Evolutionary conservation across 1,284 basidiomycete species (phyloP).

Genomic region (Moniliophthora roreri): DNA sequence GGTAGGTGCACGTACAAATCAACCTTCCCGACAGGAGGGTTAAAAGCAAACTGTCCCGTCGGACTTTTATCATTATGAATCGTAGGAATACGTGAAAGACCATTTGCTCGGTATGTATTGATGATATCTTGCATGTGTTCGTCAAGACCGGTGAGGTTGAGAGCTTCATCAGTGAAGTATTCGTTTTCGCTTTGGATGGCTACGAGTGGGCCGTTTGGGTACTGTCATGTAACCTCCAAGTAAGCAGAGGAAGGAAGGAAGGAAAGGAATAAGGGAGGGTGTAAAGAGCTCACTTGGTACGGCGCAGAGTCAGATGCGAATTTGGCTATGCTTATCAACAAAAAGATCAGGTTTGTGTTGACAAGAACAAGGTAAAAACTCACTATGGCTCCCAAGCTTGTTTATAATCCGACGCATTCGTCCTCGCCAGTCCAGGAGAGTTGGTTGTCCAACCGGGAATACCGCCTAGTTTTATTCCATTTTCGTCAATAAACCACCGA

Average conservation of each 20-base stretch:
- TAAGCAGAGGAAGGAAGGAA: background rate
- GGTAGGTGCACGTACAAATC: slow-evolving; percentile 33
- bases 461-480: slow-evolving; percentile 39
- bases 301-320: slow-evolving; percentile 39
- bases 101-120: slow-evolving; percentile 34
- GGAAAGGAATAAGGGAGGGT: background rate
- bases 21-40: slow-evolving; percentile 35
- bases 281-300: slow-evolving; percentile 35
- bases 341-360: too few relatives aligned
- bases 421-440: slow-evolving; percentile 39
- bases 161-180: slow-evolving; percentile 31
- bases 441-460: slow-evolving; percentile 50
- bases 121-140: slow-evolving; percentile 43
- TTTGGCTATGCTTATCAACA: slow-evolving; percentile 25
- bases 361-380: slow-evolving; percentile 5
- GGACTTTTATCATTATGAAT: slow-evolving; percentile 40
- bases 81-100: slow-evolving; percentile 41
- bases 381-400: slow-evolving; percentile 47
- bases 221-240: slow-evolving; percentile 21
- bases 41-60: slow-evolving; percentile 27
- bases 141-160: slow-evolving; percentile 28
- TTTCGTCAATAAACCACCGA: background rate
- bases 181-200: slow-evolving; percentile 53
- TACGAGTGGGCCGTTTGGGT: slow-evolving; percentile 46
- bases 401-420: slow-evolving; percentile 41